Percentiles rank a stretch among this genome's conserved stretches.
Evolutionary conservation across 2,329 filamentous ascomycete genomes (phyloP).

Genomic region (Conoideocrella luteorostrata): DNA sequence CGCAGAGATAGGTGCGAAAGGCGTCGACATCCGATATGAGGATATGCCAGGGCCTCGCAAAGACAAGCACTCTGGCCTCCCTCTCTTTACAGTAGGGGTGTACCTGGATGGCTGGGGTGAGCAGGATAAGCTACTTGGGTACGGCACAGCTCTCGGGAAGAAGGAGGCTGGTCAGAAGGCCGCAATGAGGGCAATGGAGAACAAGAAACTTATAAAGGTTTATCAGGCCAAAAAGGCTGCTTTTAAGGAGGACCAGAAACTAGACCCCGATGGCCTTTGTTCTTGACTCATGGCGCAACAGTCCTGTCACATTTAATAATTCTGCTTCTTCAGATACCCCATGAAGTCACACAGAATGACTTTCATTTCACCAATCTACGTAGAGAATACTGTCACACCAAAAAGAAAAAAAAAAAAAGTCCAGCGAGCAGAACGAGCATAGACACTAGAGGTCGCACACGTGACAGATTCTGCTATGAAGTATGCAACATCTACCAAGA

Average conservation of each 20-base stretch:
- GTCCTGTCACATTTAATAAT: too few species aligned
- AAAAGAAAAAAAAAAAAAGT: too few species aligned
- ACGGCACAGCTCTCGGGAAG: constrained; percentile 59
- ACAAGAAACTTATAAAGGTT: constrained; percentile 56
- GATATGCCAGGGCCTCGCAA: constrained; percentile 47
- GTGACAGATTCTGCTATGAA: too few species aligned
- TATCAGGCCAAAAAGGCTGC: constrained; percentile 44
- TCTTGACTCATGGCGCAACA: too few species aligned
- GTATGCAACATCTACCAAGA: too few species aligned
- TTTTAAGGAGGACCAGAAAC: background rate
- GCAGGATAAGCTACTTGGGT: constrained; percentile 53
- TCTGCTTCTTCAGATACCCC: too few species aligned
- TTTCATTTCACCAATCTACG: too few species aligned
- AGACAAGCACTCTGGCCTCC: constrained; percentile 46
- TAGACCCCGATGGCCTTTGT: too few species aligned
- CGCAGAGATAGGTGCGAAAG: constrained; percentile 43
- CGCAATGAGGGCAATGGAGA: constrained; percentile 55
- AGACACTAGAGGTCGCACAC: too few species aligned
- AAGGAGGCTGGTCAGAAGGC: constrained; percentile 63
- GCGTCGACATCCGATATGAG: constrained; percentile 55
- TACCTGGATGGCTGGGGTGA: constrained; percentile 66
- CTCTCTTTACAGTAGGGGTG: constrained; percentile 56
- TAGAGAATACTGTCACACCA: too few species aligned
- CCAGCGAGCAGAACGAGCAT: too few species aligned
- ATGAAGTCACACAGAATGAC: too few species aligned